Base-by-base conservation (phyloP, 129 eudicot species). In the Centella asiatica region DNA sequence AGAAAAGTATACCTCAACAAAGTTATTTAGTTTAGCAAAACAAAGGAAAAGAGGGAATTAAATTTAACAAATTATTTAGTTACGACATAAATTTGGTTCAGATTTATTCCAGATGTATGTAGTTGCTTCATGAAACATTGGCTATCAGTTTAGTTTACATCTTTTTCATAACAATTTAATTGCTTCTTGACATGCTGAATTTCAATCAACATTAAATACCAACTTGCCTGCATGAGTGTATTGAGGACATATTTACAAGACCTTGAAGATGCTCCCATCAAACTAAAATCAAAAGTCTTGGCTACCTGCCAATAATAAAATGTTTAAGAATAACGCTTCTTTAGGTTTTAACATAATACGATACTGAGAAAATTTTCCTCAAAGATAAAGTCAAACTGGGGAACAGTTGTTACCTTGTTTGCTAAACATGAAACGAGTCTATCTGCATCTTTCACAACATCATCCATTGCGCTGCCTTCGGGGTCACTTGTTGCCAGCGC, bases 231-330 rank as follows among this genome's bases (percentile, higher is more conserved):
- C 97, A 90, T 90, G 46, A 90, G 90, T 32, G 97, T 90, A 82
- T 90, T 90, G 71, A 87, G 78, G 25, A 92, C 99, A 53, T 92
- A 92, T 92, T 92, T 92, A 76, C 99, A 92, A 54, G 97, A 84
- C 74, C 97, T 86, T 60, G 99, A 92, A 48, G 99, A 87, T 57
- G 96, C 96, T 20, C 99, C 99, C 55, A 62, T 69, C 70, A 92
- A 68, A 69, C 99, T 84, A 48, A 87, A 87, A 80, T 92, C 96
- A 66, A 87, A 92, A 27, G 99, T 92, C 81, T 82, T 92, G 33
- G 99, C 90, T 18, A 92, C 96, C 95, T 92, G 80, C 56, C 18
- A 70, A 29, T 68, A 57, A 56, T 5, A 65, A 26, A 54, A 24
- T 13, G 0, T 8, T 24, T 3, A n/a, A 24, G 20, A 52, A 59